Evolutionary conservation across 495 filamentous ascomycete species (phyloP).

Genomic region (Penicillium tannophilum): DNA sequence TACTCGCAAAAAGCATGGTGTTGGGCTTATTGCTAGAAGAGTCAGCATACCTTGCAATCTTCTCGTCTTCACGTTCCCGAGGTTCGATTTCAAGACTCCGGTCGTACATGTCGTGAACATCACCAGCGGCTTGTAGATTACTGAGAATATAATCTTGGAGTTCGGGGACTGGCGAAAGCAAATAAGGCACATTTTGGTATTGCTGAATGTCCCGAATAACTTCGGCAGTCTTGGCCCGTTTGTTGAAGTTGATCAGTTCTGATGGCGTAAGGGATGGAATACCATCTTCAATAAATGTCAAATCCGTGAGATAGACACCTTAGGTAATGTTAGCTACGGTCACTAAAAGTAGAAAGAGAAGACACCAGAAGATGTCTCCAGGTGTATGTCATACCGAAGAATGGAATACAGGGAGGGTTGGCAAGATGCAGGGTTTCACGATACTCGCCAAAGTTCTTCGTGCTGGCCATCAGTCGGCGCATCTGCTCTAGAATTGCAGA

Average conservation of each 20-base stretch:
- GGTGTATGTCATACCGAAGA: conserved; percentile 73
- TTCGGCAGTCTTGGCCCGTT: conserved; percentile 95
- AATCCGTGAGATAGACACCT: conserved; percentile 97
- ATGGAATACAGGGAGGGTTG: conserved; percentile 96
- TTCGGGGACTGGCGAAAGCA: conserved; percentile 83
- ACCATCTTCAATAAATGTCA: conserved; percentile 98
- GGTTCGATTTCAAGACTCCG: conserved; percentile 91
- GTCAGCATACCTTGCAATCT: conserved; percentile 74
- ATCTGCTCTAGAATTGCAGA: conserved; percentile 80
- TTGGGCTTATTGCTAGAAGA: conserved; percentile 38
- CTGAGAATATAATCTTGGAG: conserved; percentile 95
- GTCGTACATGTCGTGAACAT: conserved; percentile 99
- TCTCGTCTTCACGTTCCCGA: conserved; percentile 93
- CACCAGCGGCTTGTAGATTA: conserved; percentile 90
- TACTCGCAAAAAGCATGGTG: conserved; percentile 39
- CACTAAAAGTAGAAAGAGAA: conserved; percentile 7
- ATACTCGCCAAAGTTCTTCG: conserved; percentile 98
- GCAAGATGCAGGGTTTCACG: conserved; percentile 88
- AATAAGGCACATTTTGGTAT: conserved; percentile 95
- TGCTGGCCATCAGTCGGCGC: conserved; percentile 94
- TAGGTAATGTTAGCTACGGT: conserved; percentile 9
- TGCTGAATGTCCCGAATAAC: conserved; percentile 98
- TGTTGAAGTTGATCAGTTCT: conserved; percentile 96
- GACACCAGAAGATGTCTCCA: background rate
- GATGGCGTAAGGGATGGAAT: conserved; percentile 95